Percentiles rank a stretch among this genome's conserved stretches.
These are phyloP conservation scores for Amanita rubescens DNA, from an alignment of 768 basidiomycete species.

Conservation along the genomic window DNA sequence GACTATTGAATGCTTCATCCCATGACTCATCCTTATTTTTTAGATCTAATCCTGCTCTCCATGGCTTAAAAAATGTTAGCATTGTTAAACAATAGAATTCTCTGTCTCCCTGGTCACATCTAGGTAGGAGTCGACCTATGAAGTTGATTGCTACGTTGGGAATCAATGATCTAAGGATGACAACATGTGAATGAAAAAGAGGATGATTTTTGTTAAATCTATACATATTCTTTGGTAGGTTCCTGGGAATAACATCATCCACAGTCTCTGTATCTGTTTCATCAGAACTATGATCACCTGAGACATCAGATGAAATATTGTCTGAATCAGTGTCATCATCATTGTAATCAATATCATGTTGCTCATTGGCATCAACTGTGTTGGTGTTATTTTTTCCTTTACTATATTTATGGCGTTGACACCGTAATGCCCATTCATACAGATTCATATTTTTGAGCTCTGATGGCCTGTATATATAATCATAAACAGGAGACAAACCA, in stretches of 20 bases:
- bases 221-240: constrained; percentile 19
- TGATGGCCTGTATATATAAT: constrained; percentile 17
- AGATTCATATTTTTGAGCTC: constrained; percentile 15
- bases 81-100: too few relatives aligned
- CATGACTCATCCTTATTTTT: constrained; percentile 14
- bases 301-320: too few relatives aligned
- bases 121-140: constrained; percentile 15
- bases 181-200: background rate
- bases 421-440: constrained; percentile 22
- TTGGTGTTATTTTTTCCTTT: background rate
- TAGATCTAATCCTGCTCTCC: constrained; percentile 13
- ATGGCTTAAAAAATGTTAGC: too few relatives aligned
- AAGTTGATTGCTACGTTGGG: constrained; percentile 16
- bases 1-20: constrained; percentile 14
- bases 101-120: constrained; percentile 19
- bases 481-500: constrained; percentile 15
- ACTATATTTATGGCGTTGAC: constrained; percentile 9
- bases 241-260: constrained; percentile 2
- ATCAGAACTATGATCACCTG: too few relatives aligned
- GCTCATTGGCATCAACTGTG: background rate
- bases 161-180: background rate
- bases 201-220: constrained; percentile 17
- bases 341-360: too few relatives aligned
- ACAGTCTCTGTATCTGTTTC: too few relatives aligned
- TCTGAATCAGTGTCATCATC: too few relatives aligned